Evolutionary conservation across 768 basidiomycete species (phyloP).

Genomic region (Pisolithus sp.): DNA sequence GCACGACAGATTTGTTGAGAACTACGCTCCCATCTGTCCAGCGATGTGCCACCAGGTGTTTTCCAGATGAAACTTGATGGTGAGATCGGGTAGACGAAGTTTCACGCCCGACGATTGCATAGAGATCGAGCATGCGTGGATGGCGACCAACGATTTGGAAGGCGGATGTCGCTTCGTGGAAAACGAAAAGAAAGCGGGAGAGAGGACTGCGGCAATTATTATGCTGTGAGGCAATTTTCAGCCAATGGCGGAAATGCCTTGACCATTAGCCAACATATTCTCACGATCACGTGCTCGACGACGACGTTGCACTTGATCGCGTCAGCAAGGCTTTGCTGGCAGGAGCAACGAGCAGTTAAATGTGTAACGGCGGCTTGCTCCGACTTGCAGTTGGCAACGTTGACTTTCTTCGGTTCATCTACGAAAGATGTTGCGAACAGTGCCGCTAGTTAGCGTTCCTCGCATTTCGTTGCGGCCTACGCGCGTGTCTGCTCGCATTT

Average conservation of each 20-base stretch:
- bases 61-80: too few species aligned
- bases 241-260: slow-evolving; percentile 30
- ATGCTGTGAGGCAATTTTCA: slow-evolving; percentile 11
- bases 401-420: neutral
- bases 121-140: neutral
- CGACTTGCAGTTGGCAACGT: neutral
- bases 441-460: slow-evolving; percentile 8
- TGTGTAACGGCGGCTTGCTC: neutral
- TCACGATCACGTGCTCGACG: slow-evolving; percentile 9
- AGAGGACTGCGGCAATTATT: slow-evolving; percentile 35
- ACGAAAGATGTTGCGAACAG: slow-evolving; percentile 20
- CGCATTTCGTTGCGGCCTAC: slow-evolving; percentile 10
- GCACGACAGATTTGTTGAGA: slow-evolving; percentile 27
- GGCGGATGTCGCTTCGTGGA: neutral
- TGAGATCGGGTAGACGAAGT: neutral
- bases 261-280: neutral
- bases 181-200: neutral
- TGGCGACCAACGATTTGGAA: neutral
- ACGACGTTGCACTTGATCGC: slow-evolving; percentile 1
- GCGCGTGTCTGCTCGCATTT: slow-evolving; percentile 2
- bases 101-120: neutral
- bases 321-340: slow-evolving; percentile 1
- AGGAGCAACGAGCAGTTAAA: neutral
- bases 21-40: slow-evolving; percentile 31
- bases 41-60: neutral